A percentile compares a stretch with the other conserved stretches of the same genome.
These are phyloP conservation scores for Aspergillus nanangensis DNA, from an alignment of 495 filamentous ascomycete genomes.

Conservation along the genomic window DNA sequence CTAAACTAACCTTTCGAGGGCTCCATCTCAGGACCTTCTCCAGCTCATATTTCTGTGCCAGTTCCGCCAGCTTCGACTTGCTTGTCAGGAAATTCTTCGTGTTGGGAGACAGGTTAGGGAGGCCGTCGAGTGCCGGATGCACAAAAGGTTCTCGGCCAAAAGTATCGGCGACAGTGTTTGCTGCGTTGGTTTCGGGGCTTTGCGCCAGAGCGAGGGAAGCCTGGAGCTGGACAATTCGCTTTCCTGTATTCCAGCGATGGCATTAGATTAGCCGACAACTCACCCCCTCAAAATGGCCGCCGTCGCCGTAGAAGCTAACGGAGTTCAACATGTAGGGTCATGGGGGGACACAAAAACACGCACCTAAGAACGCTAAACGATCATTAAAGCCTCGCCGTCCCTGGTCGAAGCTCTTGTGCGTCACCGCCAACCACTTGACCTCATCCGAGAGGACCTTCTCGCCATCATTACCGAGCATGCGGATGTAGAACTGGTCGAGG, in stretches of 20 bases:
- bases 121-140: conserved; percentile 66
- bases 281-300: too few species aligned
- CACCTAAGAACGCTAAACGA: conserved; percentile 85
- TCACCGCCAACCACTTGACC: conserved; percentile 94
- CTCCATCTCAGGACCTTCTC: conserved; percentile 78
- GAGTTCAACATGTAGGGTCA: background rate
- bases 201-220: conserved; percentile 67
- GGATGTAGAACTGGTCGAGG: conserved; percentile 70
- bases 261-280: conserved; percentile 7
- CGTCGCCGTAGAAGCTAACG: too few species aligned
- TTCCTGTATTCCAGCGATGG: conserved; percentile 48
- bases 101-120: conserved; percentile 59
- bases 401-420: conserved; percentile 98
- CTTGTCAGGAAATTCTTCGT: conserved; percentile 54
- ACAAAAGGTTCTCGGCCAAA: conserved; percentile 62
- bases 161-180: conserved; percentile 16
- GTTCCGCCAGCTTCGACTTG: conserved; percentile 54
- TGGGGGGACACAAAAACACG: conserved; percentile 15
- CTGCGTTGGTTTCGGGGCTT: conserved; percentile 23
- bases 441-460: conserved; percentile 76
- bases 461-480: conserved; percentile 65
- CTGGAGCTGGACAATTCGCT: conserved; percentile 76
- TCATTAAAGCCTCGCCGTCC: conserved; percentile 92
- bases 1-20: conserved; percentile 66
- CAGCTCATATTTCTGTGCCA: conserved; percentile 69